phyloP scores from a whole-genome alignment of 2,329 filamentous ascomycete species.

The Botrytis squamosa region DNA sequence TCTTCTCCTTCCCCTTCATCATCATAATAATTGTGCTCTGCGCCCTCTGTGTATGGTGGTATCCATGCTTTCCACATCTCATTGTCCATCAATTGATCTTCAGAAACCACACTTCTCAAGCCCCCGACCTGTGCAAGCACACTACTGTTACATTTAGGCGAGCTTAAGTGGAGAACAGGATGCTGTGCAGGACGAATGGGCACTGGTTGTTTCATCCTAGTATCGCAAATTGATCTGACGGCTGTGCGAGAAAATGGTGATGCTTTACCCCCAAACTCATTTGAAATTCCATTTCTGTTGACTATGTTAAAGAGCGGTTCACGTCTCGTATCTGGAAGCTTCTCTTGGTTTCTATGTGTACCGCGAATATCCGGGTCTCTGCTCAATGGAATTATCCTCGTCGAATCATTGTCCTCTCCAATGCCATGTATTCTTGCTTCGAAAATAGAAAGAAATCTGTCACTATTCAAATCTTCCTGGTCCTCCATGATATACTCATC shows the following conservation, averaged over 20 bases:
- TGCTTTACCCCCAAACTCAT: not conserved
- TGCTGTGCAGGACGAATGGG: constrained; percentile 16
- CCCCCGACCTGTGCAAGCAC: constrained; percentile 33
- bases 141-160: constrained; percentile 30
- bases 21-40: not conserved
- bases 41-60: constrained; percentile 2
- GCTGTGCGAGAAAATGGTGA: not conserved
- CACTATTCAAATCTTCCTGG: not conserved
- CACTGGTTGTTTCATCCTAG: constrained; percentile 11
- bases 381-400: not conserved
- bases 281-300: not conserved
- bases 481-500: constrained; percentile 20
- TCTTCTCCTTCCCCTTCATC: not conserved
- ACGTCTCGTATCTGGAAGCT: not conserved
- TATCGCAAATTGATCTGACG: not conserved
- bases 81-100: constrained; percentile 33
- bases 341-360: not conserved
- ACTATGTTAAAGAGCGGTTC: not conserved
- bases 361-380: too few relatives aligned
- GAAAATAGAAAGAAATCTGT: not conserved
- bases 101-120: constrained; percentile 24
- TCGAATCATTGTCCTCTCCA: not conserved
- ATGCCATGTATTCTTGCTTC: not conserved
- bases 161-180: constrained; percentile 27
- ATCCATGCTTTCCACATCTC: constrained; percentile 38